A percentile compares a stretch with the other conserved stretches of the same genome.
These are phyloP conservation scores for Picea mariana DNA, from an alignment of 83 land plant genomes.

Conservation along the genomic window DNA sequence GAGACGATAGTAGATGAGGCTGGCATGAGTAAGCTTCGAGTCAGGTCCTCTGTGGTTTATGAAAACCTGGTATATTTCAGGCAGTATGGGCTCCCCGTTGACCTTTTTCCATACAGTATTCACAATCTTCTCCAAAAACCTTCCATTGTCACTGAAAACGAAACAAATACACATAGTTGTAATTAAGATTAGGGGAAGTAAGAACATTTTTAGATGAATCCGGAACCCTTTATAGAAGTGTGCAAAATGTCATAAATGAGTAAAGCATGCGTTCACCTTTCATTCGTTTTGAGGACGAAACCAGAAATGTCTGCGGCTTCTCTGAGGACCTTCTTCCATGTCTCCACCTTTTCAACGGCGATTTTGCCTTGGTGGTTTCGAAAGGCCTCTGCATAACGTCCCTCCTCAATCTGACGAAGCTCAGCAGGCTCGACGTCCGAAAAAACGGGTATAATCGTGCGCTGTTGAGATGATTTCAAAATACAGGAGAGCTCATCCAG, in stretches of 20 bases:
- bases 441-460: not conserved
- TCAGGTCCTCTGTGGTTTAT: constrained; percentile 9
- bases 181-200: too few species aligned
- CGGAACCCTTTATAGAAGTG: too few species aligned
- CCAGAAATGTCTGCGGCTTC: not conserved
- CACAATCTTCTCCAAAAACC: too few species aligned
- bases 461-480: not conserved
- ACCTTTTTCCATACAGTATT: too few species aligned
- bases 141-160: too few species aligned
- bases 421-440: not conserved
- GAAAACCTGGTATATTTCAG: not conserved
- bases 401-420: not conserved
- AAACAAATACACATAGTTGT: too few species aligned
- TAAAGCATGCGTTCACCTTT: too few species aligned
- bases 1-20: not conserved
- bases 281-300: not conserved
- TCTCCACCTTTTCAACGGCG: not conserved
- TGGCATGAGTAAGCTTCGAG: not conserved
- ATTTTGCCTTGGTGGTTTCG: not conserved
- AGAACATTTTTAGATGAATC: too few species aligned
- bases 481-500: not conserved
- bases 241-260: too few species aligned
- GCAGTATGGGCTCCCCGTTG: too few species aligned
- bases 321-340: not conserved
- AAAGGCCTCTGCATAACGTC: not conserved